Conservation (phyloP, 495 filamentous ascomycete genomes). For the Xylaria palmicola region DNA sequence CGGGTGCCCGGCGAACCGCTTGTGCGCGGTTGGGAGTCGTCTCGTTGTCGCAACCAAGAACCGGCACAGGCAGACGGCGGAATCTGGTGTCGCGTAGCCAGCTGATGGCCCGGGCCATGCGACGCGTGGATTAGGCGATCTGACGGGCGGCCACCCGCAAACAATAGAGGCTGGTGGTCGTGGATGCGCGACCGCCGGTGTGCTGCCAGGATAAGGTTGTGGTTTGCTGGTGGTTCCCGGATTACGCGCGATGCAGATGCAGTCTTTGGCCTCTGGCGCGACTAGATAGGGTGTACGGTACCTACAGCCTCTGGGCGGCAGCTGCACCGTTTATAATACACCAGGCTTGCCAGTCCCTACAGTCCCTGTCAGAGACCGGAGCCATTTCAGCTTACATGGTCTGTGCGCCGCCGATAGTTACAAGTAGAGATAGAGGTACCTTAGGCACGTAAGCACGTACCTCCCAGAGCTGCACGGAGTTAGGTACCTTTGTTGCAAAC, state of each 20-base stretch:
- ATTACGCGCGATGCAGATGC: constrained; percentile 2
- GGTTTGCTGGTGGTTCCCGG: background rate
- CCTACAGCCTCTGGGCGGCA: background rate
- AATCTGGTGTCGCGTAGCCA: background rate
- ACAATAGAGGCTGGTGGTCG: background rate
- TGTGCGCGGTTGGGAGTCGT: background rate
- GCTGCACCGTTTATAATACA: background rate
- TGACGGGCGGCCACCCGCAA: background rate
- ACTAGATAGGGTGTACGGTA: background rate
- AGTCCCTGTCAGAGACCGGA: too few species aligned
- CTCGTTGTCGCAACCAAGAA: constrained; percentile 5
- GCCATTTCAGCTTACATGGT: background rate
- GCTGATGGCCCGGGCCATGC: background rate
- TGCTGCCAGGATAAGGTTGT: background rate
- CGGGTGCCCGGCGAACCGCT: constrained; percentile 3
- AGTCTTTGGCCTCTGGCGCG: constrained; percentile 4
- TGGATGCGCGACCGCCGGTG: background rate
- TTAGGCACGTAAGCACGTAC: too few species aligned
- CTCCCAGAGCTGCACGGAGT: background rate
- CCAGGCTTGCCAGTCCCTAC: too few species aligned
- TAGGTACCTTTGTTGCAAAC: background rate
- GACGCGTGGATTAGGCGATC: background rate
- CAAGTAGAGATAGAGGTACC: too few species aligned
- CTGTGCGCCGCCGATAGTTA: background rate
- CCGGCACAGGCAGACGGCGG: background rate